phyloP scores from a whole-genome alignment of 2,329 filamentous ascomycete genomes.

The Stenocarpella maydis region DNA sequence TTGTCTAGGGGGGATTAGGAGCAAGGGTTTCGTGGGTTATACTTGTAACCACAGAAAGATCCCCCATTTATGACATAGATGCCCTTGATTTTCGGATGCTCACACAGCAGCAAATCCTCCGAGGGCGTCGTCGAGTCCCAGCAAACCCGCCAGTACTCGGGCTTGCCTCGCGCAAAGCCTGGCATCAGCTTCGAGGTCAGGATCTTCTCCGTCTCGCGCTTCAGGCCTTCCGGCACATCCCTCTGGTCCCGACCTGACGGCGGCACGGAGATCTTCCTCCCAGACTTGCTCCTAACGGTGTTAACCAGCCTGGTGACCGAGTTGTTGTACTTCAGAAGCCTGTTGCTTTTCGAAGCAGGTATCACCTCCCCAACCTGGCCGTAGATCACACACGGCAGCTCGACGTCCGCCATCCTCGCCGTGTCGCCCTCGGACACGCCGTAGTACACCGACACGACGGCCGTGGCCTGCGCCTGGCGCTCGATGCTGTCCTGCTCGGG shows the following conservation, averaged over 20 bases:
- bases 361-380: constrained; percentile 14
- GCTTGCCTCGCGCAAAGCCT: background rate
- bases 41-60: constrained; percentile 29
- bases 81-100: constrained; percentile 16
- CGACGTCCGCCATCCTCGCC: background rate
- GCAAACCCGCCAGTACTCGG: constrained; percentile 27
- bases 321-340: constrained; percentile 27
- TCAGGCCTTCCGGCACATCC: background rate
- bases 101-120: constrained; percentile 24
- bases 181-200: constrained; percentile 27
- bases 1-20: background rate
- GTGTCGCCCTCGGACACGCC: background rate
- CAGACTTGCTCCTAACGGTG: background rate
- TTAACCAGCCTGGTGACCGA: constrained; percentile 6
- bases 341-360: constrained; percentile 5
- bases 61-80: constrained; percentile 20
- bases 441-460: constrained; percentile 26
- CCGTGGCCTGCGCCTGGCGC: constrained; percentile 23
- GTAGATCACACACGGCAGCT: constrained; percentile 25
- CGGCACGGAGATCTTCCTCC: constrained; percentile 10
- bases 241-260: background rate
- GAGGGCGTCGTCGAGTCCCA: constrained; percentile 28
- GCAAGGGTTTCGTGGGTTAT: background rate
- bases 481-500: constrained; percentile 21
- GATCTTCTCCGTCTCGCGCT: background rate